These are phyloP conservation scores for Pouteria campechiana DNA, from an alignment of 179 eudicot genomes.

Conservation along the genomic window DNA sequence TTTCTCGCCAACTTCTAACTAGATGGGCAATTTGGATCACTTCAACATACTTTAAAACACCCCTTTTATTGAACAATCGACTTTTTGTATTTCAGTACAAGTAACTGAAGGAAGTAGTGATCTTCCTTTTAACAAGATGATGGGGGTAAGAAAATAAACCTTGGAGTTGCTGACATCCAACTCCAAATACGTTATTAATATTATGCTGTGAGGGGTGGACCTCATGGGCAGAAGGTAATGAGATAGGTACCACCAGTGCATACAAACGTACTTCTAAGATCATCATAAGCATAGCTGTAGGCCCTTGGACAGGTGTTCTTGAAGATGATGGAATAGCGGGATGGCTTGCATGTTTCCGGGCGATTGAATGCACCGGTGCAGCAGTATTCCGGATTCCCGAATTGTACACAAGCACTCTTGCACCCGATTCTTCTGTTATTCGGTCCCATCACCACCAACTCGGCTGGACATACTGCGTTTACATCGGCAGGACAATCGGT, in stretches of 20 bases:
- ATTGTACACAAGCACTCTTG: constrained; percentile 45
- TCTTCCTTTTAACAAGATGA: too few relatives aligned
- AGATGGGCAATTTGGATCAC: too few relatives aligned
- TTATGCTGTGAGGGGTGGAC: too few relatives aligned
- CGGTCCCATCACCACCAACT: constrained; percentile 11
- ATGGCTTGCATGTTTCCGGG: constrained; percentile 33
- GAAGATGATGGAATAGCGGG: constrained; percentile 24
- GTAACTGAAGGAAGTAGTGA: too few relatives aligned
- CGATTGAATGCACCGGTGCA: constrained; percentile 28
- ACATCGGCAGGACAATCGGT: constrained; percentile 28
- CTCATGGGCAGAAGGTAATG: constrained; percentile 51
- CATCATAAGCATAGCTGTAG: constrained; percentile 52
- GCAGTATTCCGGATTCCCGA: constrained; percentile 33
- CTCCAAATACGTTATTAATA: too few relatives aligned
- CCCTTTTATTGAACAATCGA: too few relatives aligned
- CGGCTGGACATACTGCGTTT: constrained; percentile 27
- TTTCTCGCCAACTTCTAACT: too few relatives aligned
- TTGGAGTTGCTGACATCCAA: too few relatives aligned
- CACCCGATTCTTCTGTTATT: constrained; percentile 29
- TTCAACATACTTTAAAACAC: too few relatives aligned
- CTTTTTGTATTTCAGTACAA: too few relatives aligned
- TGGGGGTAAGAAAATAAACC: too few relatives aligned
- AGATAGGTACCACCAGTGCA: constrained; percentile 36
- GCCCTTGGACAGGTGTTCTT: constrained; percentile 37
- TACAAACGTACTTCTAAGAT: constrained; percentile 34